Percentiles rank a stretch among this genome's conserved stretches.
phyloP scores from a whole-genome alignment of 805 yeast genomes.

The Cyberlindnera americana region DNA sequence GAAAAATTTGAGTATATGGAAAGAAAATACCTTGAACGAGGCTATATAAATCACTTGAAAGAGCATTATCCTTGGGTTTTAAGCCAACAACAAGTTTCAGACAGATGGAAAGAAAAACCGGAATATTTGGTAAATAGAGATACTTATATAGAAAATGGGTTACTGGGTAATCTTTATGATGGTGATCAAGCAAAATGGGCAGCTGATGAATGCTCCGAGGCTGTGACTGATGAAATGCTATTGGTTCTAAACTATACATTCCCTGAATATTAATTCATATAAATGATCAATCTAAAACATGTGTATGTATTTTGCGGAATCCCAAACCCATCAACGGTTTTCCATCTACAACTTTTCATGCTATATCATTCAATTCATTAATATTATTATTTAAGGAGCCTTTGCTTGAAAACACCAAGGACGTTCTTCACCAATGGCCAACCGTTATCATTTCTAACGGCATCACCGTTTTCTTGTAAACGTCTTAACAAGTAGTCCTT shows the following conservation, averaged over 20 bases:
- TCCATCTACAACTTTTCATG: no score
- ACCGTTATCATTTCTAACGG: slow-evolving; percentile 83
- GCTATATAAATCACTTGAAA: not conserved
- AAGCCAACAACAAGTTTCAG: not conserved
- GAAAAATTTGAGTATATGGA: not conserved
- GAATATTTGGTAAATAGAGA: not conserved
- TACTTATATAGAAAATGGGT: not conserved
- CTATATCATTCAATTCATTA: no score
- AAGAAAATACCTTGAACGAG: not conserved
- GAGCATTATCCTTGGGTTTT: not conserved
- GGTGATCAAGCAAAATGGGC: not conserved
- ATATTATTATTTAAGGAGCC: slow-evolving; percentile 20
- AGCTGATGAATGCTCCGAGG: slow-evolving; percentile 1
- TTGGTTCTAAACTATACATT: slow-evolving; percentile 6
- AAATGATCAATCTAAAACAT: not conserved
- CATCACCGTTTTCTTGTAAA: slow-evolving; percentile 94
- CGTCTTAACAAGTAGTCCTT: slow-evolving; percentile 86
- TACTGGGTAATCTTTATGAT: not conserved
- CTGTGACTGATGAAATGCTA: slow-evolving; percentile 17
- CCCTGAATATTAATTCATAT: not conserved
- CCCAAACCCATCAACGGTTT: no score
- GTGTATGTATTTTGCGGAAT: no score
- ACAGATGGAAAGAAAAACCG: not conserved
- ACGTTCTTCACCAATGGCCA: slow-evolving; percentile 64
- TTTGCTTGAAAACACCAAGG: slow-evolving; percentile 31